phyloP scores from a whole-genome alignment of 352 stramenopile genomes.

The Phytophthora constricta region DNA sequence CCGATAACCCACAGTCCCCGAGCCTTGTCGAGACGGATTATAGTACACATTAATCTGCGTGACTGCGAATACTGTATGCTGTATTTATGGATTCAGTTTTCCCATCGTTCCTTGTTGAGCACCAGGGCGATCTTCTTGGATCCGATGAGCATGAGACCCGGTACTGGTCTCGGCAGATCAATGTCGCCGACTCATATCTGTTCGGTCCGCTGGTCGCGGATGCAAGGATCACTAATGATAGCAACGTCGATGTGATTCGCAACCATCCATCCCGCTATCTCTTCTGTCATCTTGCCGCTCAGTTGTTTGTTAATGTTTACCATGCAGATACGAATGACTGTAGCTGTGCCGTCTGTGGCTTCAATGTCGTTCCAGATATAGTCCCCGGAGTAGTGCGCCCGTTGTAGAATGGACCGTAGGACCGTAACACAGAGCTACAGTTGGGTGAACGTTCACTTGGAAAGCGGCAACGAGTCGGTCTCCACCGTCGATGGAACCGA shows the following conservation, averaged over 20 bases:
- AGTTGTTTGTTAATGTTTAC: constrained; percentile 11
- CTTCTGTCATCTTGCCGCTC: not conserved
- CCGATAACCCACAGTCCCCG: constrained; percentile 5
- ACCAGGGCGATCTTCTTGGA: not conserved
- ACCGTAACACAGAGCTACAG: constrained; percentile 1
- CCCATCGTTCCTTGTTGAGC: constrained; percentile 2
- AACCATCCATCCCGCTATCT: constrained; percentile 6
- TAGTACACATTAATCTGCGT: not conserved
- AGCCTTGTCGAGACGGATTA: not conserved
- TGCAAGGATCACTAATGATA: constrained; percentile 2
- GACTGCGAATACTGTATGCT: not conserved
- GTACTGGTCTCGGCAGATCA: not conserved
- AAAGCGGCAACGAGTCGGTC: not conserved
- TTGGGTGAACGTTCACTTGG: not conserved
- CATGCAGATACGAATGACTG: not conserved
- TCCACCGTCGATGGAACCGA: not conserved
- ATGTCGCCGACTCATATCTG: not conserved
- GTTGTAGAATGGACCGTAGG: not conserved
- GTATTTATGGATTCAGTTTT: not conserved
- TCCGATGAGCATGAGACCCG: not conserved
- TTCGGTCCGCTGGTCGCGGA: not conserved
- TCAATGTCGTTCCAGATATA: constrained; percentile 6
- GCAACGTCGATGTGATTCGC: not conserved
- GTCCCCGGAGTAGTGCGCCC: constrained; percentile 12
- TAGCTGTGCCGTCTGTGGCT: too few relatives aligned